Percentiles rank a stretch among this genome's conserved stretches.
phyloP scores from a whole-genome alignment of 768 basidiomycete genomes.

The Leccinum sublutescens region DNA sequence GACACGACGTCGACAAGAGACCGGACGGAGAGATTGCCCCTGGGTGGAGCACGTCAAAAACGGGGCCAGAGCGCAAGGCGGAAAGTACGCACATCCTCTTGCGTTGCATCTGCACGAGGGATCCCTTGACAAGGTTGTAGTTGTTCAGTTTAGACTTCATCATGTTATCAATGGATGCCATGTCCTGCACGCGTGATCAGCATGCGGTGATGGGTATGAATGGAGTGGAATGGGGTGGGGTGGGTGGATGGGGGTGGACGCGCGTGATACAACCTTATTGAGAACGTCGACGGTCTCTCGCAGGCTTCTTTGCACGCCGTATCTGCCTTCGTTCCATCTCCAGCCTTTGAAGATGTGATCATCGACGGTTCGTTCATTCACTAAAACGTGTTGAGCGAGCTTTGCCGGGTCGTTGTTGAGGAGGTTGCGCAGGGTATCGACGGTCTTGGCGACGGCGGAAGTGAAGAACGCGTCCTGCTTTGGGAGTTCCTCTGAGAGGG shows the following conservation, averaged over 20 bases:
- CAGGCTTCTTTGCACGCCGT: conserved; percentile 78
- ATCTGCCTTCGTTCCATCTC: conserved; percentile 94
- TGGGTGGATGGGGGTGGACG: conserved; percentile 7
- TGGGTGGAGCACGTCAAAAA: conserved; percentile 31
- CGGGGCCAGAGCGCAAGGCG: conserved; percentile 2
- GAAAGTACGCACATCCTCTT: conserved; percentile 74
- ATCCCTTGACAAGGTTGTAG: conserved; percentile 94
- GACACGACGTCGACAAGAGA: conserved; percentile 84
- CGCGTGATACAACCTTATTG: conserved; percentile 60
- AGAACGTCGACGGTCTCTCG: conserved; percentile 83
- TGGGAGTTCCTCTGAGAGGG: conserved; percentile 87
- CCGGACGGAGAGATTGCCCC: conserved; percentile 92
- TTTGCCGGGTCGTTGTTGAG: conserved; percentile 83
- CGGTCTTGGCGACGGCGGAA: conserved; percentile 82
- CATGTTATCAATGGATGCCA: conserved; percentile 89
- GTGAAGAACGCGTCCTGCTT: conserved; percentile 92
- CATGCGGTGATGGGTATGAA: conserved; percentile 24
- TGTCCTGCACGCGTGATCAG: conserved; percentile 56
- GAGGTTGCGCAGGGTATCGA: conserved; percentile 90
- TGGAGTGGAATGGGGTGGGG: conserved; percentile 8
- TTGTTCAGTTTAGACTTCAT: conserved; percentile 89
- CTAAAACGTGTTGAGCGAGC: conserved; percentile 69
- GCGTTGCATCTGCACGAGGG: conserved; percentile 86
- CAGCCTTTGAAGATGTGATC: conserved; percentile 77
- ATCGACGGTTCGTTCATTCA: conserved; percentile 79